Evolutionary conservation across 768 basidiomycete genomes (phyloP).

Genomic region (Antrodiella citrinella): DNA sequence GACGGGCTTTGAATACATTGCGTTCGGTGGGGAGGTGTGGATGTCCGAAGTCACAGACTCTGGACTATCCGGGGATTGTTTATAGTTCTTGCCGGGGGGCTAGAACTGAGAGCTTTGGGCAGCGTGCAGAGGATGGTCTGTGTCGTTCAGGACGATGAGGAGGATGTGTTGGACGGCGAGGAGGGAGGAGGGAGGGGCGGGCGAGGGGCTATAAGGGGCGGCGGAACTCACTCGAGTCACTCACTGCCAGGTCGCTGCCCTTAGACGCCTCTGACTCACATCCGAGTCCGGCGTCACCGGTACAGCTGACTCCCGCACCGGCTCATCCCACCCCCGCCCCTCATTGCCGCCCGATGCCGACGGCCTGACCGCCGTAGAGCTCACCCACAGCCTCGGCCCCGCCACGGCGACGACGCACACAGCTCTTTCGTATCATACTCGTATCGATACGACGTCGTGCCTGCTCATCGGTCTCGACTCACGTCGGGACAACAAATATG

Average conservation of each 20-base stretch:
- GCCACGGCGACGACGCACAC: too few relatives aligned
- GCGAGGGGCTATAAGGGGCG: slow-evolving; percentile 11
- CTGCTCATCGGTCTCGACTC: too few relatives aligned
- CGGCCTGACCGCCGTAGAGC: too few relatives aligned
- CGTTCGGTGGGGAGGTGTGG: slow-evolving; percentile 12
- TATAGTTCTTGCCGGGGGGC: slow-evolving; percentile 14
- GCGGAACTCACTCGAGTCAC: slow-evolving; percentile 8
- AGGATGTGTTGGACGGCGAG: slow-evolving; percentile 3
- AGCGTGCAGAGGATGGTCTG: background rate
- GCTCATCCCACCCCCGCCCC: background rate
- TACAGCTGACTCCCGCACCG: background rate
- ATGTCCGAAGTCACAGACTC: slow-evolving; percentile 24
- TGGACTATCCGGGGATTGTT: slow-evolving; percentile 19
- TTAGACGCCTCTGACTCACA: background rate
- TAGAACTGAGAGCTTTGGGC: background rate
- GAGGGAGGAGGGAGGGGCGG: slow-evolving; percentile 4
- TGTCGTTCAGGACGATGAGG: background rate
- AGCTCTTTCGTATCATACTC: too few relatives aligned
- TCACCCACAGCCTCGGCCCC: too few relatives aligned
- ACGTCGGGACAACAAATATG: too few relatives aligned
- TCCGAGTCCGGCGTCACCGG: too few relatives aligned
- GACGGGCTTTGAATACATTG: slow-evolving; percentile 14
- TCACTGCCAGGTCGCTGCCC: too few relatives aligned
- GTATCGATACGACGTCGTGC: too few relatives aligned
- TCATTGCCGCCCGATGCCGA: background rate